Evolutionary conservation across 2,329 filamentous ascomycete genomes (phyloP).

Genomic region (Microsporum audouinii): DNA sequence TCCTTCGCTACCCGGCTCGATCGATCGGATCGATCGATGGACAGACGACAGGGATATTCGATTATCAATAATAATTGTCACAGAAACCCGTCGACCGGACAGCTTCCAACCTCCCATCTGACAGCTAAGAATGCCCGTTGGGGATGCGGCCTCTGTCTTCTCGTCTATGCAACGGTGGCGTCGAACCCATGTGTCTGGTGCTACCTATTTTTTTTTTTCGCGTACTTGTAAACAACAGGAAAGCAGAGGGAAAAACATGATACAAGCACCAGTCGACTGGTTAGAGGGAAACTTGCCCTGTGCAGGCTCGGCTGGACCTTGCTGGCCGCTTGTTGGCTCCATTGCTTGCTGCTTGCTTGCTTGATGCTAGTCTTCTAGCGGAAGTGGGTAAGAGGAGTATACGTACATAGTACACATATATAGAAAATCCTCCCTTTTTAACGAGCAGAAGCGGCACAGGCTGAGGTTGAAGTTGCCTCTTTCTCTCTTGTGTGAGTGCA

Average conservation of each 20-base stretch:
- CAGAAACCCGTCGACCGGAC: neutral
- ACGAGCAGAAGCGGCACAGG: neutral
- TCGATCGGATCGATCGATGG: neutral
- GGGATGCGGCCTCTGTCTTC: neutral
- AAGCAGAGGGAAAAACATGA: neutral
- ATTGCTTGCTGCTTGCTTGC: neutral
- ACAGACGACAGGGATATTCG: neutral
- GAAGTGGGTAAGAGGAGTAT: neutral
- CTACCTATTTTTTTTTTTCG: neutral
- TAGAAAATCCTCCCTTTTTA: neutral
- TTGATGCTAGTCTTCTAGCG: neutral
- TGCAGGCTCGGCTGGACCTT: neutral
- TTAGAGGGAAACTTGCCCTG: neutral
- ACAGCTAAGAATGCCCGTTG: neutral
- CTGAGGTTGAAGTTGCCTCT: neutral
- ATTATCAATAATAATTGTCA: conserved; percentile 5
- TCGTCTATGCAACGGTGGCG: neutral
- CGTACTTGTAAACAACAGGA: neutral
- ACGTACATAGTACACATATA: neutral
- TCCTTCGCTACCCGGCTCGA: conserved; percentile 1
- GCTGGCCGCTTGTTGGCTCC: neutral
- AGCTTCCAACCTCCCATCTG: neutral
- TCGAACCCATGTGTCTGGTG: conserved; percentile 1
- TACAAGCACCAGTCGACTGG: neutral
- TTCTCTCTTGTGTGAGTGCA: neutral